A percentile compares a stretch with the other conserved stretches of the same genome.
Evolutionary conservation across 208 protist species (phyloP).

Genomic region (Trypanosoma avium): DNA sequence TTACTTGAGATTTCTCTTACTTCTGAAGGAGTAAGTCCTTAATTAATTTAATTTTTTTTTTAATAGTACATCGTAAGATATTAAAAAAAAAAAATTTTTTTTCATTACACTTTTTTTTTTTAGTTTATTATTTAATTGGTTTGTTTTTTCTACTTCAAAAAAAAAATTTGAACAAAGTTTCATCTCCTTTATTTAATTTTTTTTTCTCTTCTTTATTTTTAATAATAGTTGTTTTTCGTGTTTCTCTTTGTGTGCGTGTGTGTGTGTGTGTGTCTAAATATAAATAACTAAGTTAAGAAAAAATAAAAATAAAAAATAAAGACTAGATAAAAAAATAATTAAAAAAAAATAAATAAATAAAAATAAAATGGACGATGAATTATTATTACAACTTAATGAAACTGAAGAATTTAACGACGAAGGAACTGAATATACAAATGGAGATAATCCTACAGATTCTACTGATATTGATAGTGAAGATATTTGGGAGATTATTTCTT

Average conservation of each 20-base stretch:
- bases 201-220: too few relatives aligned
- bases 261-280: too few relatives aligned
- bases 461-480: constrained; percentile 92
- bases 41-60: background rate
- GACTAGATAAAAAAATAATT: background rate
- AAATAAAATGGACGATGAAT: constrained; percentile 70
- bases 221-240: too few relatives aligned
- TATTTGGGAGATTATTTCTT: constrained; percentile 96
- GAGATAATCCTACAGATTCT: constrained; percentile 10
- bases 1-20: background rate
- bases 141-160: too few relatives aligned
- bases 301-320: background rate
- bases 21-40: background rate
- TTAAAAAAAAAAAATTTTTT: too few relatives aligned
- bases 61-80: too few relatives aligned
- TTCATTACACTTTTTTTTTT: too few relatives aligned
- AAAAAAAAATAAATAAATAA: constrained; percentile 23
- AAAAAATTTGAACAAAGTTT: too few relatives aligned
- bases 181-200: too few relatives aligned
- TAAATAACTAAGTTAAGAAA: background rate
- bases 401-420: constrained; percentile 41
- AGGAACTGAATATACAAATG: constrained; percentile 4
- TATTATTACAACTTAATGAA: constrained; percentile 75
- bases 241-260: too few relatives aligned
- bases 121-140: too few relatives aligned